A percentile compares a stretch with the other conserved stretches of the same genome.
Evolutionary conservation across 2,329 filamentous ascomycete genomes (phyloP).

Genomic region (Sphaerulina vaccinii): DNA sequence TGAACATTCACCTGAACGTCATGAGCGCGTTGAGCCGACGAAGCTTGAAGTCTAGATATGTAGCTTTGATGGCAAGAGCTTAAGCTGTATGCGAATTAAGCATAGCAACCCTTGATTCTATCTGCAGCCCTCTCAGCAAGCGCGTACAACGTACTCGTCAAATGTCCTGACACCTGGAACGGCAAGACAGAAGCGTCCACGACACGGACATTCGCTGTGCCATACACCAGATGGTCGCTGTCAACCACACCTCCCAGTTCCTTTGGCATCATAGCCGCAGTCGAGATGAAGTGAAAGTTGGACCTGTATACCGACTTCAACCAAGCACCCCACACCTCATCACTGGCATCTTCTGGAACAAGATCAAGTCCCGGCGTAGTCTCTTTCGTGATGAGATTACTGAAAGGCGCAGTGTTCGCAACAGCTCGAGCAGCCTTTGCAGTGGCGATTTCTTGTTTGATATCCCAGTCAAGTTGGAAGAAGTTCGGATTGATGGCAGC

Average conservation of each 20-base stretch:
- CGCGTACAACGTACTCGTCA: constrained; percentile 30
- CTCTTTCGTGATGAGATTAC: constrained; percentile 34
- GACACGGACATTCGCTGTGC: constrained; percentile 21
- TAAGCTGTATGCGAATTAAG: too few species aligned
- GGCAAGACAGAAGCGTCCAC: constrained; percentile 34
- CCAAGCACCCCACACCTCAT: constrained; percentile 20
- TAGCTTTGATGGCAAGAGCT: too few species aligned
- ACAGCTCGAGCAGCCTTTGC: constrained; percentile 5
- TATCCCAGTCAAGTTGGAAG: constrained; percentile 32
- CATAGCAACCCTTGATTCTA: constrained; percentile 28
- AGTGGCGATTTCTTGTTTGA: constrained; percentile 30
- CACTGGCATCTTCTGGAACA: constrained; percentile 19
- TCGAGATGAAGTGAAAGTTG: constrained; percentile 20
- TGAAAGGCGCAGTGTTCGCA: constrained; percentile 19
- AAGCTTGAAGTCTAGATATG: constrained; percentile 18
- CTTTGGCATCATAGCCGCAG: constrained; percentile 29
- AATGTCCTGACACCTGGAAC: constrained; percentile 21
- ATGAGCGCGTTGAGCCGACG: constrained; percentile 14
- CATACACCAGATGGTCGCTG: constrained; percentile 28
- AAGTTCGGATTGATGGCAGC: constrained; percentile 35
- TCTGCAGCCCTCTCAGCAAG: constrained; percentile 34
- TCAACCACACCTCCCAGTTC: constrained; percentile 31
- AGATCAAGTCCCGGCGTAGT: constrained; percentile 28
- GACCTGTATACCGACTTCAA: constrained; percentile 13
- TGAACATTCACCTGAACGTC: constrained; percentile 15